phyloP scores from a whole-genome alignment of 768 basidiomycete genomes.

The Auricularia heimuer region DNA sequence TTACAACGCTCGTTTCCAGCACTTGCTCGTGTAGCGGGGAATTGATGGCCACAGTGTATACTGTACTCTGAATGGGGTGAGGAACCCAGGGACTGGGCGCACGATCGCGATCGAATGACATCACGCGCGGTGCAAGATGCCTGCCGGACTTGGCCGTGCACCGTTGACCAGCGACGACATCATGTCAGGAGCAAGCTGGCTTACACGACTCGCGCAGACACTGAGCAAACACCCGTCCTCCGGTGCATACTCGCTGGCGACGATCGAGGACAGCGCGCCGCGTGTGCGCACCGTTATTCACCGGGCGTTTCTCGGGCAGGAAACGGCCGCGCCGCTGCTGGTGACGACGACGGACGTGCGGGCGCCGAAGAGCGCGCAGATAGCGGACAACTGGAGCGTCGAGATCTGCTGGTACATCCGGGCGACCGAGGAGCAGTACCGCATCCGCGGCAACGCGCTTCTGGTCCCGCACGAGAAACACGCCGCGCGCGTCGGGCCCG shows the following conservation, averaged over 20 bases:
- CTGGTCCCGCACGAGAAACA: slow-evolving; percentile 44
- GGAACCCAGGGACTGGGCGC: not conserved
- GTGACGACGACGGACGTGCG: slow-evolving; percentile 65
- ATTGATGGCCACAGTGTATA: not conserved
- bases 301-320: slow-evolving; percentile 37
- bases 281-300: slow-evolving; percentile 60
- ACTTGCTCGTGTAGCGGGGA: not conserved
- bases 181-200: not conserved
- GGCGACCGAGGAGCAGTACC: slow-evolving; percentile 60
- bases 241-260: slow-evolving; percentile 41
- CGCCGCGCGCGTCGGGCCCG: slow-evolving; percentile 16
- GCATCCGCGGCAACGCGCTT: slow-evolving; percentile 48
- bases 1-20: not conserved
- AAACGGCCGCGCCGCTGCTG: slow-evolving; percentile 45
- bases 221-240: not conserved
- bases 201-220: not conserved
- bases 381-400: slow-evolving; percentile 37
- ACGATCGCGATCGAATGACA: not conserved
- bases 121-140: not conserved
- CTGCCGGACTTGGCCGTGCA: not conserved
- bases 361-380: slow-evolving; percentile 53
- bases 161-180: not conserved
- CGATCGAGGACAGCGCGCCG: slow-evolving; percentile 39
- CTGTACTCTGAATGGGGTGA: not conserved
- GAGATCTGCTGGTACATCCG: slow-evolving; percentile 72